Evolutionary conservation across 768 basidiomycete species (phyloP).

Genomic region (Pleurotus salmoneostramineus): DNA sequence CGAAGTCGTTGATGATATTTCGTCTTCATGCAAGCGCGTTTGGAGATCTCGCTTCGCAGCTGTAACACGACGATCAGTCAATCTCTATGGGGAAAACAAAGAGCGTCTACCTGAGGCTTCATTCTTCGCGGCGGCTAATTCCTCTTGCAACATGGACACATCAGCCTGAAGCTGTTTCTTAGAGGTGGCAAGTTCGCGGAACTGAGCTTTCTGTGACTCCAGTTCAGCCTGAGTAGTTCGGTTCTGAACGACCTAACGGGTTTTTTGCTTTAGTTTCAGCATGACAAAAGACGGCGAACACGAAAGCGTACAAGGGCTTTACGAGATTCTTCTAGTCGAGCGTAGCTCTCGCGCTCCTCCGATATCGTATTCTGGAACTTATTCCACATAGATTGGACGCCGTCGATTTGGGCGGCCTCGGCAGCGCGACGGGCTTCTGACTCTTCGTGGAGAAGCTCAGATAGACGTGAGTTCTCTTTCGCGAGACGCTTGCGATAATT

Average conservation of each 20-base stretch:
- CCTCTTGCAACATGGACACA: conserved; percentile 44
- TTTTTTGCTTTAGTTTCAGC: too few species aligned
- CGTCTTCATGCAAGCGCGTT: conserved; percentile 57
- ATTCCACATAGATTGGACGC: conserved; percentile 62
- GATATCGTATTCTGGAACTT: conserved; percentile 59
- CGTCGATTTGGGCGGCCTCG: conserved; percentile 59
- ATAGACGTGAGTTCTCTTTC: conserved; percentile 52
- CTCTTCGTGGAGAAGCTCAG: conserved; percentile 58
- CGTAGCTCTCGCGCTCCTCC: conserved; percentile 58
- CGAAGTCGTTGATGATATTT: conserved; percentile 55
- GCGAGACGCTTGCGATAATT: conserved; percentile 51
- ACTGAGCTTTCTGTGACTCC: conserved; percentile 58
- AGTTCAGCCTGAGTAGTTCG: conserved; percentile 60
- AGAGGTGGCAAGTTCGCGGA: conserved; percentile 51
- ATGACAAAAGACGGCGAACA: not conserved
- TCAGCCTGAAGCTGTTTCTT: conserved; percentile 61
- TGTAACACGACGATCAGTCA: conserved; percentile 19
- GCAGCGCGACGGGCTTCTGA: conserved; percentile 57
- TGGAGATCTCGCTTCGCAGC: conserved; percentile 59
- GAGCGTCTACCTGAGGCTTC: conserved; percentile 48
- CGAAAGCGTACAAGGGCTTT: conserved; percentile 55
- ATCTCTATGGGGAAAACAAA: conserved; percentile 10
- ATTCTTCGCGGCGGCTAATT: conserved; percentile 37
- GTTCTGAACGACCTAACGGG: conserved; percentile 57
- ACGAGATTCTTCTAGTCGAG: conserved; percentile 64